Percentiles rank a stretch among this genome's conserved stretches.
Evolutionary conservation across 179 eudicot genomes (phyloP).

Genomic region (Amaranthus tricolor): DNA sequence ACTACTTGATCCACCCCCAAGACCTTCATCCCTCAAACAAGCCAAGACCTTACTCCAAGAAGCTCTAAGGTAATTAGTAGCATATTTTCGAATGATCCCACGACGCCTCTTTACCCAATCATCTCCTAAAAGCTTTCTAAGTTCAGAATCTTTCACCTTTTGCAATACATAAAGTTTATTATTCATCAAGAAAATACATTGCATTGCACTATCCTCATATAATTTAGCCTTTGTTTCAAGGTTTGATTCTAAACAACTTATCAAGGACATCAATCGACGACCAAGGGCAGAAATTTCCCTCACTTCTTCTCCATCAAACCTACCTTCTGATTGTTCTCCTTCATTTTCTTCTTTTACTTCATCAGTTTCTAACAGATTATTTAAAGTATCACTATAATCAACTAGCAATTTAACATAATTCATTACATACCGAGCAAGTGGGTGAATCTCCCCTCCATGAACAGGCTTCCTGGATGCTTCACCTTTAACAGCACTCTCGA

Average conservation of each 20-base stretch:
- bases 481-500: constrained; percentile 82
- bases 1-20: constrained; percentile 66
- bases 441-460: constrained; percentile 85
- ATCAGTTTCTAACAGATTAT: constrained; percentile 43
- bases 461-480: constrained; percentile 60
- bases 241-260: constrained; percentile 61
- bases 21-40: constrained; percentile 88
- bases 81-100: constrained; percentile 72
- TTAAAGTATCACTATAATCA: constrained; percentile 73
- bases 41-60: constrained; percentile 76
- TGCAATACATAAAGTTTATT: constrained; percentile 81
- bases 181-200: constrained; percentile 83
- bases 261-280: constrained; percentile 46
- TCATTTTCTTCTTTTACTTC: constrained; percentile 14
- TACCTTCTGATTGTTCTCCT: constrained; percentile 14
- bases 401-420: constrained; percentile 82
- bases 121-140: constrained; percentile 82
- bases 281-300: constrained; percentile 57
- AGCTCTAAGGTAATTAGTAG: constrained; percentile 79
- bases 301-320: constrained; percentile 34
- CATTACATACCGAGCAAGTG: constrained; percentile 85
- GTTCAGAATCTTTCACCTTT: constrained; percentile 88
- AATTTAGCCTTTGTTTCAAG: constrained; percentile 77
- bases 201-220: constrained; percentile 81
- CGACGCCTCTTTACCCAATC: constrained; percentile 77